These are phyloP conservation scores for Aegilops bicornis DNA, from an alignment of 176 grass and related monocot genomes.

Conservation along the genomic window DNA sequence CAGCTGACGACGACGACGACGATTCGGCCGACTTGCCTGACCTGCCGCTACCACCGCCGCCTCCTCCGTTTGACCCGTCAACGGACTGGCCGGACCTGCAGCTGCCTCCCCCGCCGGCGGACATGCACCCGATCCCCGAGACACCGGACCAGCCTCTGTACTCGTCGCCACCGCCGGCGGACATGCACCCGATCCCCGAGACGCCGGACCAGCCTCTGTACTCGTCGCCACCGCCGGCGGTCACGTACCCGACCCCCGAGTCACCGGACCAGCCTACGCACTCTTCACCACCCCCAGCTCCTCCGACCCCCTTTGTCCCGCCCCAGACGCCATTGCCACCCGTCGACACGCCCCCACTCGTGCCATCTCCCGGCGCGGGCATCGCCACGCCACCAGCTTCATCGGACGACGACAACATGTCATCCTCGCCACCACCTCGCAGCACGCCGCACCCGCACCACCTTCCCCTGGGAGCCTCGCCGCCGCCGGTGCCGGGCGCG, in stretches of 20 bases:
- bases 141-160: constrained; percentile 5
- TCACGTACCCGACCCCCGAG: constrained; percentile 3
- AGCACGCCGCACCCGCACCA: constrained; percentile 24
- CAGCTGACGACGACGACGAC: constrained; percentile 14
- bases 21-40: constrained; percentile 21
- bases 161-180: constrained; percentile 12
- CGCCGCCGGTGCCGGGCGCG: constrained; percentile 22
- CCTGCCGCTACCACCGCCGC: constrained; percentile 6
- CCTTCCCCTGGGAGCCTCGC: constrained; percentile 21
- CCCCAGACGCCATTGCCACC: constrained; percentile 21
- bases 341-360: constrained; percentile 8
- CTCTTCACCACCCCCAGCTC: constrained; percentile 30
- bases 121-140: not conserved
- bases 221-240: constrained; percentile 1
- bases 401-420: not conserved
- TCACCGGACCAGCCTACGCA: constrained; percentile 33
- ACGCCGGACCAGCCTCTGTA: not conserved
- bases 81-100: constrained; percentile 10
- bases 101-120: constrained; percentile 9
- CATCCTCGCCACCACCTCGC: constrained; percentile 24
- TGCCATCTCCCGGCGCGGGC: not conserved
- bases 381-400: constrained; percentile 2
- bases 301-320: not conserved
- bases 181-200: not conserved
- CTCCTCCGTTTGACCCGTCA: not conserved